Evolutionary conservation across 768 basidiomycete genomes (phyloP).

Genomic region (Naganishia vaughanmartiniae): DNA sequence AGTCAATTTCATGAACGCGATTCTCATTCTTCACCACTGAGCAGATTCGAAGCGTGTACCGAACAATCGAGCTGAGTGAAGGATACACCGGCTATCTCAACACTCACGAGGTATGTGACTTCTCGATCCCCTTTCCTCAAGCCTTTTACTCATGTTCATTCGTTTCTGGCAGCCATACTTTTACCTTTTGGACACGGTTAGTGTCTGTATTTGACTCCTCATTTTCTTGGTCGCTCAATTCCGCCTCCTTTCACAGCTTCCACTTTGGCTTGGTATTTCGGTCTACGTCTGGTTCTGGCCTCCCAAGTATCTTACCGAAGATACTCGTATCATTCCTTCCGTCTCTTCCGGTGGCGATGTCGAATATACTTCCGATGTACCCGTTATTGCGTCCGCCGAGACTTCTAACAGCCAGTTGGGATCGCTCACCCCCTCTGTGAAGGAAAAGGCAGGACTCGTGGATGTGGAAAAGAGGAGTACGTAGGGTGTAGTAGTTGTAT

Average conservation of each 20-base stretch:
- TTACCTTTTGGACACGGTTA: slow-evolving; percentile 45
- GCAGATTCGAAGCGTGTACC: slow-evolving; percentile 46
- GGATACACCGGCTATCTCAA: slow-evolving; percentile 50
- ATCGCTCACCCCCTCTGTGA: background rate
- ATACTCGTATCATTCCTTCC: slow-evolving; percentile 12
- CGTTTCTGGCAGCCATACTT: slow-evolving; percentile 36
- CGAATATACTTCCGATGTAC: background rate
- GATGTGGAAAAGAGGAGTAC: background rate
- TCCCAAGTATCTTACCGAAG: slow-evolving; percentile 41
- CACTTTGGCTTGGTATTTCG: slow-evolving; percentile 46
- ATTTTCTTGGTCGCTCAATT: background rate
- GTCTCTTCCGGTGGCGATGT: too few species aligned
- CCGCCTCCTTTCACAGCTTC: slow-evolving; percentile 31
- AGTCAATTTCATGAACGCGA: background rate
- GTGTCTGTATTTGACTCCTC: background rate
- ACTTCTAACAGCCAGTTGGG: background rate
- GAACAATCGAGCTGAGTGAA: slow-evolving; percentile 48
- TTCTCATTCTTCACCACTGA: background rate
- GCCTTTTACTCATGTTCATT: background rate
- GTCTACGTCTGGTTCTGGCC: slow-evolving; percentile 50
- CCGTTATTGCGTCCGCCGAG: background rate
- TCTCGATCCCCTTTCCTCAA: background rate
- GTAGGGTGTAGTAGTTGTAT: too few species aligned
- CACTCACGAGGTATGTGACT: slow-evolving; percentile 40
- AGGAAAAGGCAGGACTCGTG: background rate